phyloP scores from a whole-genome alignment of 805 yeast genomes.

The Blastobotrys chiropterorum region DNA sequence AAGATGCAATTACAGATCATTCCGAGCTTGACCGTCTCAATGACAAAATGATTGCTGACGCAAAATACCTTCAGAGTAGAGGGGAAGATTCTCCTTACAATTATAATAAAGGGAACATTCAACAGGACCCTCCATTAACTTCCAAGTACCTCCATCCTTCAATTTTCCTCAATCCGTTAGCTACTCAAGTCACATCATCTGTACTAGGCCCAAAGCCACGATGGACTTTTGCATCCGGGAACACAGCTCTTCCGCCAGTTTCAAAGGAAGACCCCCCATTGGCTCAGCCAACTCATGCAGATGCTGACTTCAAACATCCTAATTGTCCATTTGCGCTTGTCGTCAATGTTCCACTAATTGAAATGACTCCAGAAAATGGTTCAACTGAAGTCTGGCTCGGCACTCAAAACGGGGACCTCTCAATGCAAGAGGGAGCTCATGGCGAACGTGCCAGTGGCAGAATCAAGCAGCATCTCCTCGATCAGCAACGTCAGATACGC shows the following conservation, averaged over 20 bases:
- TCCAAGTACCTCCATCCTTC: not conserved
- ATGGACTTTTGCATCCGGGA: not conserved
- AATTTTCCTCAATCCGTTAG: not conserved
- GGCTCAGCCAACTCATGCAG: not conserved
- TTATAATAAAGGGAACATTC: slow-evolving; percentile 1
- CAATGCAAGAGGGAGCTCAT: slow-evolving; percentile 3
- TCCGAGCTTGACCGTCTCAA: not conserved
- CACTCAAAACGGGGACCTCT: not conserved
- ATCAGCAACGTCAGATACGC: not conserved
- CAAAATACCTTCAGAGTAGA: not conserved
- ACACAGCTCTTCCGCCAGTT: not conserved
- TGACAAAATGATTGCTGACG: not conserved
- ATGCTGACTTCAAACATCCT: slow-evolving; percentile 1
- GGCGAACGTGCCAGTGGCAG: slow-evolving; percentile 1
- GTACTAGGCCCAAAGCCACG: not conserved
- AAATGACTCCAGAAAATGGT: not conserved
- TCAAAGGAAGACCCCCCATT: not conserved
- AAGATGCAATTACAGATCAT: slow-evolving; percentile 1
- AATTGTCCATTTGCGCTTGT: not conserved
- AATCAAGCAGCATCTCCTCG: not conserved
- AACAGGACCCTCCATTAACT: not conserved
- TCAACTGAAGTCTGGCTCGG: slow-evolving; percentile 2
- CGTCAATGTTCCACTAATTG: slow-evolving; percentile 1
- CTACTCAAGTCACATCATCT: slow-evolving; percentile 1
- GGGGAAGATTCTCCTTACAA: not conserved